Evolutionary conservation across 148 eudicot species (phyloP).

Genomic region (Arctostaphylos glauca): DNA sequence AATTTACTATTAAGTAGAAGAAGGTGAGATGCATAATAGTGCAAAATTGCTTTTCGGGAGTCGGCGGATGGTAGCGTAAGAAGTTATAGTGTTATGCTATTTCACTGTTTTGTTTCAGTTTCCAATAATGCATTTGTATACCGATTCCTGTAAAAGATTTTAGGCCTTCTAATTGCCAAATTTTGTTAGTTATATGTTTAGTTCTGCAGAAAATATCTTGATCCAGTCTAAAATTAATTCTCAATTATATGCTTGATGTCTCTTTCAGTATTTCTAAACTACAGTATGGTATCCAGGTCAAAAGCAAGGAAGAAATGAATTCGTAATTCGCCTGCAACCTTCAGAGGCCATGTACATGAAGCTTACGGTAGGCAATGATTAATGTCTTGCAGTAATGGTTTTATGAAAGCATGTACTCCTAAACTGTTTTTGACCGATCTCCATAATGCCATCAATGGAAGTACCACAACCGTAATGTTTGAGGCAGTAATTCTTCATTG

Average conservation of each 20-base stretch:
- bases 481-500: background rate
- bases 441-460: background rate
- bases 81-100: background rate
- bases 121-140: background rate
- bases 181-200: background rate
- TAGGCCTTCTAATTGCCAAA: background rate
- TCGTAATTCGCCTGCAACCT: conserved; percentile 93
- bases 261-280: background rate
- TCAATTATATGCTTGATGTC: conserved; percentile 1
- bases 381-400: background rate
- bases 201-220: background rate
- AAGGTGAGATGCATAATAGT: background rate
- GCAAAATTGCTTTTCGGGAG: background rate
- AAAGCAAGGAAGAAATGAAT: conserved; percentile 90
- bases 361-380: conserved; percentile 64
- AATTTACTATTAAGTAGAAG: background rate
- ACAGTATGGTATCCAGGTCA: conserved; percentile 49
- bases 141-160: background rate
- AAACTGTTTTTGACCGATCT: background rate
- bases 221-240: background rate
- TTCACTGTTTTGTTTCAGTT: background rate
- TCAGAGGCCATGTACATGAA: conserved; percentile 93
- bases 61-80: background rate
- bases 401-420: background rate
- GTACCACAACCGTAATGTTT: background rate